Evolutionary conservation across 2,329 filamentous ascomycete species (phyloP), one percentile per base, ranked within the genome.

Genomic region (Chrysoporthe deuterocubensis): DNA sequence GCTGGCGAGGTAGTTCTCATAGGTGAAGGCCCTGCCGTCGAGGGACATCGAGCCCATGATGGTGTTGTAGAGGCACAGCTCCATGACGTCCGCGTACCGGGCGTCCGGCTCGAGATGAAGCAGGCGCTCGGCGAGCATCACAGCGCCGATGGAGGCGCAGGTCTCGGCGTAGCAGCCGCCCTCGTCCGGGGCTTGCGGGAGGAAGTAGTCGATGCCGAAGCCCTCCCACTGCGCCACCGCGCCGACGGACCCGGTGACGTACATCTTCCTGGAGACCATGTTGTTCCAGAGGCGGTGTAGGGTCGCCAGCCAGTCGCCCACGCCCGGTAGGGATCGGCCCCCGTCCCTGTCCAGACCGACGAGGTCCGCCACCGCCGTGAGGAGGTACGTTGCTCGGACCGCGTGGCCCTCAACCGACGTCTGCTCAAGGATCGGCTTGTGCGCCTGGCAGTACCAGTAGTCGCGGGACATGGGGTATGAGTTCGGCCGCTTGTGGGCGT

Each of bases 131-230:
- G 85, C 85, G 1, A 89, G 77, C 85, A 89, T 87, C 78, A 89
- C 86, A 2, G 87, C 82, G 7, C 84, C 87, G 69, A 89, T 88
- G 0, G 82, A 81, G 1, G 87, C 87, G 72, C 85, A 89, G 0
- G 87, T 90, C 74, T 89, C 87, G 1, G 85, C 81, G 74, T 89
- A 89, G 72, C 87, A 89, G 2, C 87, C 87, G 4, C 87, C 87
- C 69, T 89, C 87, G 68, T 89, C 87, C 0, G 84, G 85, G 1
- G 83, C 80, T 54, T 88, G 85, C 0, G 86, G 86, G 5, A 89
- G 77, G 73, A 87, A 87, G 72, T 88, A 87, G 69, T 87, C 82
- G 52, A 83, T 79, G 0, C 86, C 86, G 72, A 90, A 89, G 3
- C 87, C 86, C 74, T 89, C 84, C 84, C 84, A 87, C 73, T 88